Conservation (phyloP, 2,329 filamentous ascomycete species). For the Cladosporium sp. region DNA sequence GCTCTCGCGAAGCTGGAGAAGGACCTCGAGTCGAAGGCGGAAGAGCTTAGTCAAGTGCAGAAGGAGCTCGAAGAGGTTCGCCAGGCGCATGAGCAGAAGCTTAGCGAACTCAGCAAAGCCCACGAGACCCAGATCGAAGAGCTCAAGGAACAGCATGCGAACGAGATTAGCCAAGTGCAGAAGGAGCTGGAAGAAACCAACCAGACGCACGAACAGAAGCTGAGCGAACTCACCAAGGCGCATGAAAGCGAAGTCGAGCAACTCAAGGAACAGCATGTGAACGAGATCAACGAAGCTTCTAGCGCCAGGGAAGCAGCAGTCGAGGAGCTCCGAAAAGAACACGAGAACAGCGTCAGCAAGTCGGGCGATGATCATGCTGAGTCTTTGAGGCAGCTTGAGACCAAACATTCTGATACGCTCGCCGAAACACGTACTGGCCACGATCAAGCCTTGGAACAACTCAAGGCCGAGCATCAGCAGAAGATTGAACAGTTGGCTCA, state of each 20-base stretch:
- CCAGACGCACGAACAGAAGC: not conserved
- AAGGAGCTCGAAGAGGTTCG: not conserved
- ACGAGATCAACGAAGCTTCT: slow-evolving; percentile 14
- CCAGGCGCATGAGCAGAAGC: not conserved
- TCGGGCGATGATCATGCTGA: not conserved
- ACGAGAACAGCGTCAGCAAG: not conserved
- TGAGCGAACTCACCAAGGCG: slow-evolving; percentile 14
- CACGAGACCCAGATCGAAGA: slow-evolving; percentile 18
- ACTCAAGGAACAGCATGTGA: slow-evolving; percentile 13
- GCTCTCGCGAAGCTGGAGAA: slow-evolving; percentile 22
- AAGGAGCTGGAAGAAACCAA: not conserved
- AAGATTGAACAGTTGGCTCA: slow-evolving; percentile 3
- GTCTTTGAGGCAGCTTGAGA: not conserved
- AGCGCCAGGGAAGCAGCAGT: not conserved
- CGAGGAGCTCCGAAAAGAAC: slow-evolving; percentile 9
- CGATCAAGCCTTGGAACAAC: slow-evolving; percentile 24
- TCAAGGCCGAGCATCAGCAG: slow-evolving; percentile 29
- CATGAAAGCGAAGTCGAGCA: slow-evolving; percentile 22
- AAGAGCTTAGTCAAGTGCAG: slow-evolving; percentile 1
- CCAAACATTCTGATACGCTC: slow-evolving; percentile 7
- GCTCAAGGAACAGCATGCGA: slow-evolving; percentile 19
- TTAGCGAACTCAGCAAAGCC: slow-evolving; percentile 7
- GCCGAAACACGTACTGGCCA: not conserved
- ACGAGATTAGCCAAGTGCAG: not conserved
- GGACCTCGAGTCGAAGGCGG: slow-evolving; percentile 16